Percentiles rank a stretch among this genome's conserved stretches.
These are phyloP conservation scores for Oxytropis ochrocephala DNA, from an alignment of 306 rosid species.

Conservation along the genomic window DNA sequence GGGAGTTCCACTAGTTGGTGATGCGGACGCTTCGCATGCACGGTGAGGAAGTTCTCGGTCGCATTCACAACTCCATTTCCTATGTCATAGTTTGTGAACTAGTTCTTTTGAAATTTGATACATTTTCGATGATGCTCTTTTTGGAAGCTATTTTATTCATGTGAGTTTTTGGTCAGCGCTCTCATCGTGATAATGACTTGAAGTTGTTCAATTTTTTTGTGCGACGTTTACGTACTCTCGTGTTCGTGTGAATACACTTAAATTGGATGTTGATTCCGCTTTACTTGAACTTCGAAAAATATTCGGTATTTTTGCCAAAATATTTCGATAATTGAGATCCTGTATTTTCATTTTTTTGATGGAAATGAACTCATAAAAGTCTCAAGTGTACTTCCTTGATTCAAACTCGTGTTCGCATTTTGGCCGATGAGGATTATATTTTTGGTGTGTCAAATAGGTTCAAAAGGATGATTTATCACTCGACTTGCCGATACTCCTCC, in stretches of 20 bases:
- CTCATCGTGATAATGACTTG: not conserved
- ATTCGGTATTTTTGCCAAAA: slow-evolving; percentile 35
- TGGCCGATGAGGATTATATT: not conserved
- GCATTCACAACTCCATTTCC: not conserved
- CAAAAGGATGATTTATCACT: slow-evolving; percentile 64
- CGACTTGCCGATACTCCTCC: slow-evolving; percentile 77
- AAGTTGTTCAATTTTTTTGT: slow-evolving; percentile 14
- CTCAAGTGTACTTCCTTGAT: not conserved
- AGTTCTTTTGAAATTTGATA: not conserved
- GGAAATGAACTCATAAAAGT: not conserved
- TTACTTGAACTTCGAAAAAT: slow-evolving; percentile 47
- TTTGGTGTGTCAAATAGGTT: slow-evolving; percentile 45
- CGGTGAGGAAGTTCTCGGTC: slow-evolving; percentile 58
- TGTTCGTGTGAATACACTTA: slow-evolving; percentile 89
- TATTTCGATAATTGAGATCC: not conserved
- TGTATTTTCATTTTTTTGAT: not conserved
- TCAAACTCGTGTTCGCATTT: not conserved
- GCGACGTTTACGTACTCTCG: slow-evolving; percentile 63
- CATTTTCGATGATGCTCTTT: not conserved
- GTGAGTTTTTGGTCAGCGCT: not conserved
- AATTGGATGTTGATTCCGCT: slow-evolving; percentile 65
- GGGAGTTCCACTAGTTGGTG: slow-evolving; percentile 58
- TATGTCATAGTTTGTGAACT: not conserved
- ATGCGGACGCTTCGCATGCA: slow-evolving; percentile 63
- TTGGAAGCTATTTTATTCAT: not conserved